A percentile compares a stretch with the other conserved stretches of the same genome.
phyloP scores from a whole-genome alignment of 2,329 filamentous ascomycete species.

The Polychaeton citri region DNA sequence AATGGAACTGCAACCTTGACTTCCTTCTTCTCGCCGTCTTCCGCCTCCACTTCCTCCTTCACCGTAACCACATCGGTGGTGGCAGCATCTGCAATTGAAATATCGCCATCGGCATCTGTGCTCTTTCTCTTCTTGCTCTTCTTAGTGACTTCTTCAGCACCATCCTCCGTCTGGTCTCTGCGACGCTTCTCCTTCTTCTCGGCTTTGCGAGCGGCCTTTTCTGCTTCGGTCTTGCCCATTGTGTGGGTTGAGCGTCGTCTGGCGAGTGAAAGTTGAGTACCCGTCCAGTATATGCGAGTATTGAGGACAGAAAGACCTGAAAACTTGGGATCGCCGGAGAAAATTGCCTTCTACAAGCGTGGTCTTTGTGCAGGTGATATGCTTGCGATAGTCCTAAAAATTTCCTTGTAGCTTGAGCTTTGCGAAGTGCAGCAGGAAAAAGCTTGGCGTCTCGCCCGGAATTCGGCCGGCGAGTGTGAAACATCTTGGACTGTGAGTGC shows the following conservation, averaged over 20 bases:
- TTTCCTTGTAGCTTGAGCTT: conserved; percentile 1
- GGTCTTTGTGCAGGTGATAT: neutral
- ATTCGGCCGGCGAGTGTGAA: conserved; percentile 3
- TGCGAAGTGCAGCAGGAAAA: neutral
- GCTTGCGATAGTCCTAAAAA: conserved; percentile 1
- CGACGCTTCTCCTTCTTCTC: conserved; percentile 26
- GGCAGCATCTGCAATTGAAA: conserved; percentile 15
- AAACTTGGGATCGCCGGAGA: too few species aligned
- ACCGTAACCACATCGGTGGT: conserved; percentile 13
- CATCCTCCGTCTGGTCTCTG: conserved; percentile 17
- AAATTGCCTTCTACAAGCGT: too few species aligned
- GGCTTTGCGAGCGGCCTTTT: neutral
- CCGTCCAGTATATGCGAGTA: neutral
- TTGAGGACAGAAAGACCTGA: neutral
- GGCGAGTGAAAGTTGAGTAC: neutral
- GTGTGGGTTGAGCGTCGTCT: neutral
- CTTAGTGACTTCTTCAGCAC: conserved; percentile 33
- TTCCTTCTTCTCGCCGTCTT: conserved; percentile 26
- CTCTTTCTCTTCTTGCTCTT: conserved; percentile 44
- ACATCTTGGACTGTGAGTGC: conserved; percentile 2
- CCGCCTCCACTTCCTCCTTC: conserved; percentile 31
- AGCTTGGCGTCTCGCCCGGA: conserved; percentile 1
- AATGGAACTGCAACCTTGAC: conserved; percentile 22
- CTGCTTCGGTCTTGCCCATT: neutral
- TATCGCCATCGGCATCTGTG: conserved; percentile 35